Base-by-base conservation (phyloP, 495 filamentous ascomycete genomes). In the Sordaria brevicollis region DNA sequence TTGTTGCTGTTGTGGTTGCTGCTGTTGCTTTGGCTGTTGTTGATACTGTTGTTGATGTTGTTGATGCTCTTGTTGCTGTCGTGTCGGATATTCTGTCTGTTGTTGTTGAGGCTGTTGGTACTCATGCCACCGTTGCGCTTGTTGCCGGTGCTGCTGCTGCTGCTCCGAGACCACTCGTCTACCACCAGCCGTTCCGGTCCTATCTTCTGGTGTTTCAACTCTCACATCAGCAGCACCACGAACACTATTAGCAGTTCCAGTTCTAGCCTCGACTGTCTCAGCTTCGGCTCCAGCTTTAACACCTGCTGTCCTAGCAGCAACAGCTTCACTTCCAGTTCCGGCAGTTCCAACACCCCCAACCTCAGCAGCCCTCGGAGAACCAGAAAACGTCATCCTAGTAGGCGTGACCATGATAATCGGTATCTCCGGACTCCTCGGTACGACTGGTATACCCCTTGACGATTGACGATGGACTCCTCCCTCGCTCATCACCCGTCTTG, bases 51-150 rank as follows among this genome's bases (percentile, higher is more conserved):
- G 38, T 19, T 37, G 10, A 15, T 13, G 31, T 13, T 66, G 70
- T 34, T 68, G 37, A 10, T 72, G 35, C 13, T 49, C 31, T 29
- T 67, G 21, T 34, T 39, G 66, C 39, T 39, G 67, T 21, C 62
- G 25, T 66, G 35, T 29, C 19, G 4, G 29, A 6, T 33, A 21
- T 31, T 15, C 35, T 69, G 49, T n/a, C 35, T 36, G 68, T 31
- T 65, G 67, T 9, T 69, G 66, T 54, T 43, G 15, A 4, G 70
- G 72, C 31, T 69, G 35, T 13, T 70, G 68, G 65, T 72, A 74
- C 43, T 75, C 74, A 2, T 70, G 69, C 65, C 19, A 19, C 13
- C n/a, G 69, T 69, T 65, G 39, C 33, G 29, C 11, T 10, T 13
- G 31, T 25, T 65, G 15, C 37, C 29, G 37, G 3, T 68, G 65